Base-by-base conservation (phyloP, 768 basidiomycete genomes). In the Auricularia heimuer region DNA sequence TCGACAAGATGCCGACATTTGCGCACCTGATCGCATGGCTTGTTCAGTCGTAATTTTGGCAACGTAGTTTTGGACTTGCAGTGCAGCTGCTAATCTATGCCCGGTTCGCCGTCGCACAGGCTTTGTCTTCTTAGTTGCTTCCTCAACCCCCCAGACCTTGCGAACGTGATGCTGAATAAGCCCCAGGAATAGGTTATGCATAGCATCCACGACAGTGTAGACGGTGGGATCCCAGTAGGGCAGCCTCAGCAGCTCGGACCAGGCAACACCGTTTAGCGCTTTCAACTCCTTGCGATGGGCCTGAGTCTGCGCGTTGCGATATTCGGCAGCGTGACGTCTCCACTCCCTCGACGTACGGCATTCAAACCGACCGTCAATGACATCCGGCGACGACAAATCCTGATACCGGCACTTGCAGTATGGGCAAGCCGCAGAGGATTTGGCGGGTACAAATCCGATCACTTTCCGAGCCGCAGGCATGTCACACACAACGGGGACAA, bases 151-250 rank as follows among this genome's bases (percentile, higher is more conserved):
- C 47, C 47, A 51, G 14, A 51, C 21, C 47, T 51, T 18, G 11
- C 56, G 56, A 18, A 60, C 24, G 18, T 60, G 56, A 10, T 12
- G 24, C 33, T 60, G 56, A 39, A 60, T 35, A 21, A 68, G 18
- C 11, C 67, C 67, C 4, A 79, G 69, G 62, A 73, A 71, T 2
- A 79, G 66, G n/a, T 72, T 71, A 45, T 80, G 78, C 77, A 80
- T 80, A 1, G 71, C 64, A 51, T 80, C 77, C n/a, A 77, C 65
- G 3, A 72, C 68, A 2, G 69, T 29, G 12, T 63, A 65, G 4
- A n/a, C 3, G 35, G 70, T 71, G 6, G 72, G 72, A 45, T 77
- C 68, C 71, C 74, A 79, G 67, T 79, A 79, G 0, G 75, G 73
- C 4, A 80, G 70, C 3, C 67, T 56, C 18, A 75, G 67, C 0